phyloP scores from a whole-genome alignment of 495 filamentous ascomycete species.

The Arthonia radiata region DNA sequence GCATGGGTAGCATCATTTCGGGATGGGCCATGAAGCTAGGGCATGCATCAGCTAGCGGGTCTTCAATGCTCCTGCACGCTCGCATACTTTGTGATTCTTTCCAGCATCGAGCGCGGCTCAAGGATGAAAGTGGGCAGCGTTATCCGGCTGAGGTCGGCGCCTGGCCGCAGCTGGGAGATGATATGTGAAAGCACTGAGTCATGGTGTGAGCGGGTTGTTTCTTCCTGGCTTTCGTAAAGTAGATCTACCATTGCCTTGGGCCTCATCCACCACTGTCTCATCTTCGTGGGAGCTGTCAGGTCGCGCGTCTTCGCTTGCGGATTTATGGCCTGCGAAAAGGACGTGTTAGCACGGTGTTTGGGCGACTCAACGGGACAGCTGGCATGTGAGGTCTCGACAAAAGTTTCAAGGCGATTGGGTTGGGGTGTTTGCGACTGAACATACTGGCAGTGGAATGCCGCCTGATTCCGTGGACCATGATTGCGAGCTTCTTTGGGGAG shows the following conservation, averaged over 20 bases:
- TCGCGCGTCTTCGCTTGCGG: too few species aligned
- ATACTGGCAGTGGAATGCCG: too few species aligned
- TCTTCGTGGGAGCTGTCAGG: too few species aligned
- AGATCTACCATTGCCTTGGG: background rate
- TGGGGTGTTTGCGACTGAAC: too few species aligned
- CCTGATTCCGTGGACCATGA: too few species aligned
- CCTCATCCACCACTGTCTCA: background rate
- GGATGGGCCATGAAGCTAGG: constrained; percentile 96
- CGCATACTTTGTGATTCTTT: constrained; percentile 83
- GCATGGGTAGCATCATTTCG: constrained; percentile 75
- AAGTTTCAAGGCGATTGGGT: too few species aligned
- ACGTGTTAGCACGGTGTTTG: too few species aligned
- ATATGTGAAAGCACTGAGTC: constrained; percentile 66
- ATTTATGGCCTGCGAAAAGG: too few species aligned
- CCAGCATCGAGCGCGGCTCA: constrained; percentile 91
- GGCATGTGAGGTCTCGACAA: too few species aligned
- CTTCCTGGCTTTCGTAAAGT: background rate
- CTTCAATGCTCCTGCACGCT: background rate
- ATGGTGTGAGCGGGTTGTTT: background rate
- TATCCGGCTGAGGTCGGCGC: constrained; percentile 83
- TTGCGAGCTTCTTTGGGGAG: too few species aligned
- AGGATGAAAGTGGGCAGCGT: constrained; percentile 94
- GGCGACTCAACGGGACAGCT: too few species aligned
- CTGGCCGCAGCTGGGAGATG: constrained; percentile 86
- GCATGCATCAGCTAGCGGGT: constrained; percentile 1